Evolutionary conservation across 2,329 filamentous ascomycete genomes (phyloP).

Genomic region (Didymella segeticola): DNA sequence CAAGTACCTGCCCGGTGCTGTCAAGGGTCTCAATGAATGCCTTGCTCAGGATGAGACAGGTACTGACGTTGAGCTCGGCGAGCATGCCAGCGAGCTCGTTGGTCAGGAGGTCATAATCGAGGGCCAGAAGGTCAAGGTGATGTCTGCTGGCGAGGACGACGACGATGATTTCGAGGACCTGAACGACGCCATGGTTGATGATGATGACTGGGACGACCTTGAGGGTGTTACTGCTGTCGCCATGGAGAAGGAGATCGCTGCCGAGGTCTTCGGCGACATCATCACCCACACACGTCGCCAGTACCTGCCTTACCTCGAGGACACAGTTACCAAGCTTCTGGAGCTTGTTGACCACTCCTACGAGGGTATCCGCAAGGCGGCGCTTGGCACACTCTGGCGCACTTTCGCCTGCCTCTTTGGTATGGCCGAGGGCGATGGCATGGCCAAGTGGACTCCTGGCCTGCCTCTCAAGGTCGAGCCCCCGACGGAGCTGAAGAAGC

Average conservation of each 20-base stretch:
- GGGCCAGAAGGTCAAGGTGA: slow-evolving; percentile 86
- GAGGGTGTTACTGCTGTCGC: slow-evolving; percentile 86
- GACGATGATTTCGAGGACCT: slow-evolving; percentile 67
- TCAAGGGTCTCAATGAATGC: slow-evolving; percentile 81
- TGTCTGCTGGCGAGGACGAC: slow-evolving; percentile 64
- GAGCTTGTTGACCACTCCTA: slow-evolving; percentile 87
- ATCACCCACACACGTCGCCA: slow-evolving; percentile 83
- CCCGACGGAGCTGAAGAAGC: slow-evolving; percentile 79
- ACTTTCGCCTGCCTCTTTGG: slow-evolving; percentile 91
- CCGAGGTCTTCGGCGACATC: slow-evolving; percentile 93
- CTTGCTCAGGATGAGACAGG: slow-evolving; percentile 89
- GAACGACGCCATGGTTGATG: slow-evolving; percentile 66
- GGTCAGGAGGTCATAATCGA: slow-evolving; percentile 78
- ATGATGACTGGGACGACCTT: slow-evolving; percentile 84
- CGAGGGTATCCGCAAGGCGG: slow-evolving; percentile 91
- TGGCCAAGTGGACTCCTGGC: slow-evolving; percentile 86
- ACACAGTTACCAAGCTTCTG: slow-evolving; percentile 81
- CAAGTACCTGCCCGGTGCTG: slow-evolving; percentile 78
- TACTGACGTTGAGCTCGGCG: slow-evolving; percentile 76
- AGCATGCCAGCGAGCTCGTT: slow-evolving; percentile 75
- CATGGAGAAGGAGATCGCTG: slow-evolving; percentile 95
- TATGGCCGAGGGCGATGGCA: slow-evolving; percentile 79
- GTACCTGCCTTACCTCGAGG: slow-evolving; percentile 85
- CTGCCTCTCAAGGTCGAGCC: slow-evolving; percentile 82
- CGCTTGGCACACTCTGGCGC: slow-evolving; percentile 90